Conservation (phyloP, 2,329 filamentous ascomycete genomes). For the Aspergillus eucalypticola region DNA sequence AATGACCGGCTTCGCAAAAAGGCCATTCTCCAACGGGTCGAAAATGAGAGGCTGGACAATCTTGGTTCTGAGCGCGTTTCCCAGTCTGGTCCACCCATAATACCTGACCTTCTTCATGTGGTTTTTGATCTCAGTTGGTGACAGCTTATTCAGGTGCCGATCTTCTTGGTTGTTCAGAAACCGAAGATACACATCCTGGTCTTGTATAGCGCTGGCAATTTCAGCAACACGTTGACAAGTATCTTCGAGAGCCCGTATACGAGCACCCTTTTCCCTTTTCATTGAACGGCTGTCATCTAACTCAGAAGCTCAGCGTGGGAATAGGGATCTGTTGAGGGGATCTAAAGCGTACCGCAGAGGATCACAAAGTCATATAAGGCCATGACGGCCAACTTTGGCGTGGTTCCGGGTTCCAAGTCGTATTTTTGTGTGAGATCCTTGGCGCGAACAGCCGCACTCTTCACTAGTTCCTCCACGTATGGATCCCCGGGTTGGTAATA, state of each 20-base stretch:
- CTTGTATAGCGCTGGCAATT: not conserved
- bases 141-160: not conserved
- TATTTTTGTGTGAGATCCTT: not conserved
- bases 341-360: not conserved
- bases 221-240: not conserved
- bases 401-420: not conserved
- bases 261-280: not conserved
- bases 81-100: not conserved
- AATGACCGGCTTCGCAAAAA: not conserved
- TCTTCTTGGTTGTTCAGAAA: not conserved
- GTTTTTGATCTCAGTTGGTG: not conserved
- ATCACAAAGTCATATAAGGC: conserved; percentile 6
- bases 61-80: not conserved
- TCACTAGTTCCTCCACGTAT: not conserved
- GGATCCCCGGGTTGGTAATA: not conserved
- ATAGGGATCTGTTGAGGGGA: not conserved
- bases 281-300: conserved; percentile 1
- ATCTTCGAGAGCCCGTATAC: not conserved
- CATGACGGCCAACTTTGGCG: conserved; percentile 1
- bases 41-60: not conserved
- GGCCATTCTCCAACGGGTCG: not conserved
- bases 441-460: not conserved
- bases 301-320: not conserved
- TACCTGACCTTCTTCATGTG: not conserved
- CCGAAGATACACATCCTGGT: not conserved